A percentile compares a stretch with the other conserved stretches of the same genome.
Evolutionary conservation across 2,329 filamentous ascomycete species (phyloP).

Genomic region (Fusarium sp.): DNA sequence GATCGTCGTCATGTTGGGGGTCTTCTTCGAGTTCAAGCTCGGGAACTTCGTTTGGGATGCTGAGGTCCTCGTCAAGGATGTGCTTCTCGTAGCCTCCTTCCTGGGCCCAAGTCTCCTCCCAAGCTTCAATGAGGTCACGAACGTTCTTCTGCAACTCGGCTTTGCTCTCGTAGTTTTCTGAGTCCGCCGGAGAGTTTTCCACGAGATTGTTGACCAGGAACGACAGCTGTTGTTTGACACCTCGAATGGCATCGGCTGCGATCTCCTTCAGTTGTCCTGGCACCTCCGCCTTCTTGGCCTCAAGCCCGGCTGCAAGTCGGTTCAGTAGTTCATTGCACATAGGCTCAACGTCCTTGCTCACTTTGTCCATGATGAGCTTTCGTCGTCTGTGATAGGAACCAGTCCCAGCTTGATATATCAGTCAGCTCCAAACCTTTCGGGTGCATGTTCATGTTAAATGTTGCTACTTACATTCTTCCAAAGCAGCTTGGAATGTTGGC

Average conservation of each 20-base stretch:
- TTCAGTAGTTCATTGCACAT: background rate
- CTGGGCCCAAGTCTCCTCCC: constrained; percentile 5
- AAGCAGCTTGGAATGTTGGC: constrained; percentile 1
- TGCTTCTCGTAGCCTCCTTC: background rate
- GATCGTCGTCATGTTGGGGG: background rate
- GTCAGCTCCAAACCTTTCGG: background rate
- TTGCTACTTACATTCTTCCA: background rate
- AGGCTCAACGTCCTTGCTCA: background rate
- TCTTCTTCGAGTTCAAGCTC: background rate
- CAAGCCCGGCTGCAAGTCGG: background rate
- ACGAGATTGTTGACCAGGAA: constrained; percentile 17
- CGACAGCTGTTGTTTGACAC: background rate
- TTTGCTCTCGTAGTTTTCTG: background rate
- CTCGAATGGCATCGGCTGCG: background rate
- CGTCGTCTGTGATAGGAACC: background rate
- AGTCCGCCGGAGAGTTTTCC: background rate
- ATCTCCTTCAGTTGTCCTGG: background rate
- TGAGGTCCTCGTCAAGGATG: background rate
- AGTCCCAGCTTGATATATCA: background rate
- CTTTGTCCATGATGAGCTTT: background rate
- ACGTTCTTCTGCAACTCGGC: background rate
- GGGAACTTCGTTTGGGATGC: constrained; percentile 2
- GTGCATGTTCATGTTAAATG: background rate
- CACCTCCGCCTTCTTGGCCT: background rate
- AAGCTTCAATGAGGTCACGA: background rate